These are phyloP conservation scores for Escovopsis sp. DNA, from an alignment of 2,329 filamentous ascomycete species.

Conservation along the genomic window DNA sequence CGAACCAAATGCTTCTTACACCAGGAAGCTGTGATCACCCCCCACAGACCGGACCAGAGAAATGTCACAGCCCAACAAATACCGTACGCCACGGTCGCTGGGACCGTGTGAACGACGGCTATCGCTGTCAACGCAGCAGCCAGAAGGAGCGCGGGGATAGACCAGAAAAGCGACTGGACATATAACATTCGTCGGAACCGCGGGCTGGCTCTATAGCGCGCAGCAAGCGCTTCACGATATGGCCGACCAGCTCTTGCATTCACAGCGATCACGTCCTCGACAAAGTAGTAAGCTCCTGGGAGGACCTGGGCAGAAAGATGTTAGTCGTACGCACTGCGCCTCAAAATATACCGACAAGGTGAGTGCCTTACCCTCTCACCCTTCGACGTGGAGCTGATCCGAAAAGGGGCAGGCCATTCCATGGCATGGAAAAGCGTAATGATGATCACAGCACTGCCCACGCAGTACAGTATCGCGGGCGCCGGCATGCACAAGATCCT, in stretches of 20 bases:
- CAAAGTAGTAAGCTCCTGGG: conserved; percentile 48
- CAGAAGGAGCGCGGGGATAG: conserved; percentile 22
- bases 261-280: conserved; percentile 54
- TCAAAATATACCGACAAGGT: not conserved
- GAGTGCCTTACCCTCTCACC: conserved; percentile 24
- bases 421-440: conserved; percentile 20
- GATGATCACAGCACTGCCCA: conserved; percentile 26
- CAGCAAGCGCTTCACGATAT: conserved; percentile 26
- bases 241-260: conserved; percentile 42
- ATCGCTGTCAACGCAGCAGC: conserved; percentile 23
- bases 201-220: conserved; percentile 26
- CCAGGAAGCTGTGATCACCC: conserved; percentile 19
- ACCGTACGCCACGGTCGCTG: conserved; percentile 22
- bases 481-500: conserved; percentile 36
- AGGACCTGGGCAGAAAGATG: conserved; percentile 24
- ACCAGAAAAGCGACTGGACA: conserved; percentile 27
- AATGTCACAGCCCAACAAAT: conserved; percentile 27
- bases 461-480: conserved; percentile 33
- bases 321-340: too few relatives aligned
- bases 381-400: conserved; percentile 48
- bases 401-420: conserved; percentile 38
- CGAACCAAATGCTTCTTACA: conserved; percentile 23
- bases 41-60: conserved; percentile 22
- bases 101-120: conserved; percentile 19
- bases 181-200: conserved; percentile 27